phyloP scores from a whole-genome alignment of 2,329 filamentous ascomycete genomes.

The Endoconidiophora laricicola region DNA sequence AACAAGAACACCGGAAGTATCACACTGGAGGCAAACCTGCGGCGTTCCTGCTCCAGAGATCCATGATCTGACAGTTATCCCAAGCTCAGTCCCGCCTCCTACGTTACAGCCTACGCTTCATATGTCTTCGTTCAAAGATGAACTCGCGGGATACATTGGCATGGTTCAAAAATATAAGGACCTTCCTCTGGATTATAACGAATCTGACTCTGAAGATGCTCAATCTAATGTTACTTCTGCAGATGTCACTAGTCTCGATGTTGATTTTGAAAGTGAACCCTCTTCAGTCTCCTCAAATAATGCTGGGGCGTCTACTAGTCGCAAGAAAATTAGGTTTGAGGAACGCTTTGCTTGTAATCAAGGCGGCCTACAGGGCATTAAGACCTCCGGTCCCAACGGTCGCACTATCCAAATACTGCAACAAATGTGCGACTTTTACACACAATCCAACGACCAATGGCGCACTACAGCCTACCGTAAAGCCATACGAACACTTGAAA shows the following conservation, averaged over 20 bases:
- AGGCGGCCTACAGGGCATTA: slow-evolving; percentile 29
- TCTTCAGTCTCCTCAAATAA: slow-evolving; percentile 12
- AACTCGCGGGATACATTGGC: slow-evolving; percentile 48
- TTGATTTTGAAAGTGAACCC: background rate
- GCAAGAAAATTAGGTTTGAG: slow-evolving; percentile 23
- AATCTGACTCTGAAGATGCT: slow-evolving; percentile 26
- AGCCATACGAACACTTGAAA: slow-evolving; percentile 55
- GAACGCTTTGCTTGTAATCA: slow-evolving; percentile 38
- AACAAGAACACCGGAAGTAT: background rate
- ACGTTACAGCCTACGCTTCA: background rate
- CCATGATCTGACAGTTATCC: background rate
- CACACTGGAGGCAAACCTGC: background rate
- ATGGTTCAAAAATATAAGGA: slow-evolving; percentile 43
- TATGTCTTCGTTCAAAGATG: slow-evolving; percentile 17
- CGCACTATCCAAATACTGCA: slow-evolving; percentile 61
- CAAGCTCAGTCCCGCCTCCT: background rate
- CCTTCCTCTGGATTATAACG: slow-evolving; percentile 36
- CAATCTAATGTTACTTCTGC: background rate
- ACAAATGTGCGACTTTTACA: slow-evolving; percentile 66
- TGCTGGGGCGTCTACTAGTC: slow-evolving; percentile 13
- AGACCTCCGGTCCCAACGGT: slow-evolving; percentile 49
- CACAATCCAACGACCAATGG: slow-evolving; percentile 60
- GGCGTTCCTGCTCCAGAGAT: background rate
- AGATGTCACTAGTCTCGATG: background rate
- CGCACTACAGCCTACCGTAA: slow-evolving; percentile 59